Base-by-base conservation (phyloP, 352 stramenopile genomes). In the Phytophthora kernoviae region DNA sequence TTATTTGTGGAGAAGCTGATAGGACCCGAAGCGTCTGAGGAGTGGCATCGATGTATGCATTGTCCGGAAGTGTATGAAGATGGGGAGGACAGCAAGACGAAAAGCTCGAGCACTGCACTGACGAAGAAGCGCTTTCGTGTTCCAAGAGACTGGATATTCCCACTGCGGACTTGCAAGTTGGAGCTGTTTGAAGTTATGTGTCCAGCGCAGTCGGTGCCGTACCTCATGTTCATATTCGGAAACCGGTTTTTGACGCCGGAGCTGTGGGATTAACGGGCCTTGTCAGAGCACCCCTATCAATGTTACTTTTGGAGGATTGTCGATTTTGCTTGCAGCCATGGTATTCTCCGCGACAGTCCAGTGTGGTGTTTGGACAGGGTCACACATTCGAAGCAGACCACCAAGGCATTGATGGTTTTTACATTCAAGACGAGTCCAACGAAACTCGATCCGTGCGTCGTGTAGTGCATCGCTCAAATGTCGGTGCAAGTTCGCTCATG, bases 211-310 rank as follows among this genome's bases (percentile, higher is more conserved):
- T 59, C 70, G 14, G 58, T 62, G 11, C 50, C 44, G 12, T 87
- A 89, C 55, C 61, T 89, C 17, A 76, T 67, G 50, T 70, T 68
- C 45, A 68, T 87, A 14, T 89, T 86, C 51, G 79, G 77, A 22
- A 80, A 87, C 40, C 58, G 54, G 11, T 83, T 84, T 20, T 22
- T 81, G 24, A 79, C 65, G 42, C 71, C 77, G 10, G 63, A 73
- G 17, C 24, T 76, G 24, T 76, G 67, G 67, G 67, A 76, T 9
- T 76, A 70, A n/a, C n/a, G n/a, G n/a, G n/a, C n/a, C n/a, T n/a
- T n/a, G n/a, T n/a, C n/a, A n/a, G n/a, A n/a, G n/a, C n/a, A n/a
- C n/a, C n/a, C n/a, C n/a, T n/a, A n/a, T n/a, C n/a, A n/a, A n/a
- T n/a, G n/a, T n/a, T n/a, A n/a, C n/a, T n/a, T n/a, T n/a, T n/a